Percentiles rank a stretch among this genome's conserved stretches.
phyloP scores from a whole-genome alignment of 495 filamentous ascomycete genomes.

The Chaetomium tenue region DNA sequence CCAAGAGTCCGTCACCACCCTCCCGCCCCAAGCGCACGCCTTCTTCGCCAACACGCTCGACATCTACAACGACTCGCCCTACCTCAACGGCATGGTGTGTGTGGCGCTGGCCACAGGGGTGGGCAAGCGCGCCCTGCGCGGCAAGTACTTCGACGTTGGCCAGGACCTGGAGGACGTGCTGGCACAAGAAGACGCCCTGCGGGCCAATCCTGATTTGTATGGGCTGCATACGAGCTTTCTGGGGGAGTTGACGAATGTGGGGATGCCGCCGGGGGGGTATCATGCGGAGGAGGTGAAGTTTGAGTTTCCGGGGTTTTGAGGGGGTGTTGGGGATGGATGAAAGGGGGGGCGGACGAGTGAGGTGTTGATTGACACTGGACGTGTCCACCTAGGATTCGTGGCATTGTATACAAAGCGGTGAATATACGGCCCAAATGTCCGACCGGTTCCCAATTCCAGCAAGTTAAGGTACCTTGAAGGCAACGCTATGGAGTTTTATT shows the following conservation, averaged over 20 bases:
- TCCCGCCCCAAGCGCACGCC: slow-evolving; percentile 24
- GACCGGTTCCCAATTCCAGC: no score
- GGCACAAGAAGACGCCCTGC: slow-evolving; percentile 29
- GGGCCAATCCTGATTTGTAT: slow-evolving; percentile 27
- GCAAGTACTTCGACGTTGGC: slow-evolving; percentile 36
- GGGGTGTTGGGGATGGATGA: not conserved
- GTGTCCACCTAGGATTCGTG: no score
- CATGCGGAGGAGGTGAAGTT: slow-evolving; percentile 24
- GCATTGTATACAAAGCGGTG: no score
- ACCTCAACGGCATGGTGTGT: slow-evolving; percentile 40
- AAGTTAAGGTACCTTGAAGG: no score
- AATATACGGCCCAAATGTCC: no score
- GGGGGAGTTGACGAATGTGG: slow-evolving; percentile 30
- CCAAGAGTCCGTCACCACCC: slow-evolving; percentile 23
- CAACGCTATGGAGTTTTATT: no score
- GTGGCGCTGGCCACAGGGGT: slow-evolving; percentile 35
- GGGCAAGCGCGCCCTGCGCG: slow-evolving; percentile 31
- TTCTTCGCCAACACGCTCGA: slow-evolving; percentile 29
- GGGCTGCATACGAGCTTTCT: slow-evolving; percentile 33
- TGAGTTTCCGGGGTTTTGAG: slow-evolving; percentile 36
- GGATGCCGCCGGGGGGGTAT: slow-evolving; percentile 22
- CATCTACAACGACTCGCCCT: slow-evolving; percentile 37
- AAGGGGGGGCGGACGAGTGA: not conserved
- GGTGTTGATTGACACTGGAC: no score
- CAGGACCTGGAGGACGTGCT: slow-evolving; percentile 40